Evolutionary conservation across 805 yeast species (phyloP), one percentile per base, ranked within the genome.

Genomic region (Grigorovia yakushimaensis): DNA sequence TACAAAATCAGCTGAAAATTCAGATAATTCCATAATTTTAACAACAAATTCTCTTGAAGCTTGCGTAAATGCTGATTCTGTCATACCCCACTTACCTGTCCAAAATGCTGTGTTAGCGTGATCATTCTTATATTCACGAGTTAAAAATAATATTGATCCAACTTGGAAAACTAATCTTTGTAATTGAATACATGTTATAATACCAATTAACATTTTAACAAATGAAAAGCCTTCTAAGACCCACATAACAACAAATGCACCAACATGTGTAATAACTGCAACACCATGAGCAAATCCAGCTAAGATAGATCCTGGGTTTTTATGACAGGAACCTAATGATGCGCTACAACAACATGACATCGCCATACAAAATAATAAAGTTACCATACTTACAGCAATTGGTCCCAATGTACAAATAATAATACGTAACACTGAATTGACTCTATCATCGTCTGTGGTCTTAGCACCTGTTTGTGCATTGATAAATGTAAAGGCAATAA

Each of bases 81-180:
- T 74, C 47, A 93, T 88, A 68, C 88, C 87, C 98, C 98, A 93
- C 70, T 88, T 88, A 75, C 98, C 98, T 48, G 95, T 84, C 98
- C 98, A 93, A 91, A 95, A 93, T 18, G 98, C 97, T 58, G 93
- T 84, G 73, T 93, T 93, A 30, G 97, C 75, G 64, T 83, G 86
- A 70, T 89, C 97, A 59, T 85, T 85, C 80, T 88, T 88, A 76
- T 87, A 88, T 73, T 93, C 98, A 74, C 98, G 82, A 44, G 96
- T 84, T 63, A 93, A 73, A 69, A 82, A 72, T 53, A 79, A 67
- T 46, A 83, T 73, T 4, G 95, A 86, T 72, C 89, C 73, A 60
- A 84, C 65, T 75, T 88, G 88, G 78, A 91, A 84, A 55, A 93
- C 66, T 48, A 84, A 69, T 72, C 97, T 81, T 74, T 93, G 95